Evolutionary conservation across 139 green algal genomes (phyloP).

Genomic region (Chlorella sp.): DNA sequence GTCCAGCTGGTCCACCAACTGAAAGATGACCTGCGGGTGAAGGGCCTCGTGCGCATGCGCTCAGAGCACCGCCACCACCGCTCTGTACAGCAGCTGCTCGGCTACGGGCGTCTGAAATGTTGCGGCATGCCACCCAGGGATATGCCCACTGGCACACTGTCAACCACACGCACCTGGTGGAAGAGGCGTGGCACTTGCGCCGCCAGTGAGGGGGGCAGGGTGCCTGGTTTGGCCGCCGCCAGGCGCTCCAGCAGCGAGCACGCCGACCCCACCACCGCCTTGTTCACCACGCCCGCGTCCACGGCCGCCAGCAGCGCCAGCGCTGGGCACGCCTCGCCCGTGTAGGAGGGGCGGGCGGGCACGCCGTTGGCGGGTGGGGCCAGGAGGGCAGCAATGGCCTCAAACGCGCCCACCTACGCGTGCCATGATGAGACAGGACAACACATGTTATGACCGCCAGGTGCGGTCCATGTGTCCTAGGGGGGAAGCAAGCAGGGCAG

Average conservation of each 20-base stretch:
- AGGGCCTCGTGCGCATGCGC: not conserved
- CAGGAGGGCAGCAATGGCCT: not conserved
- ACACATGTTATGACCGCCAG: too few species aligned
- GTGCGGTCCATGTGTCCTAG: too few species aligned
- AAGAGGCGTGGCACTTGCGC: constrained; percentile 7
- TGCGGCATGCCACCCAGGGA: not conserved
- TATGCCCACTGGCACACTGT: not conserved
- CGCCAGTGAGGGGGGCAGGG: not conserved
- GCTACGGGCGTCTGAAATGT: not conserved
- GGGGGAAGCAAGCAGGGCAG: too few species aligned
- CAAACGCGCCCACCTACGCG: constrained; percentile 5
- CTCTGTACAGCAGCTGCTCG: not conserved
- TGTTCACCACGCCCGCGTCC: not conserved
- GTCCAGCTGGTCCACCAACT: constrained; percentile 6
- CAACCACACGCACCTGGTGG: not conserved
- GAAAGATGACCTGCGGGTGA: not conserved
- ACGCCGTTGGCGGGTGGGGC: not conserved
- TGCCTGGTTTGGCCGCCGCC: not conserved
- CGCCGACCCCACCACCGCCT: not conserved
- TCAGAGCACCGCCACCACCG: too few species aligned
- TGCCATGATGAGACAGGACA: too few species aligned
- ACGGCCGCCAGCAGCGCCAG: constrained; percentile 1
- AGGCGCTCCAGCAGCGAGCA: constrained; percentile 6
- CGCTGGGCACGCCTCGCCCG: not conserved
- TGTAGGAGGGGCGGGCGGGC: not conserved